Evolutionary conservation across 495 filamentous ascomycete genomes (phyloP).

Genomic region (Darksidea phi): DNA sequence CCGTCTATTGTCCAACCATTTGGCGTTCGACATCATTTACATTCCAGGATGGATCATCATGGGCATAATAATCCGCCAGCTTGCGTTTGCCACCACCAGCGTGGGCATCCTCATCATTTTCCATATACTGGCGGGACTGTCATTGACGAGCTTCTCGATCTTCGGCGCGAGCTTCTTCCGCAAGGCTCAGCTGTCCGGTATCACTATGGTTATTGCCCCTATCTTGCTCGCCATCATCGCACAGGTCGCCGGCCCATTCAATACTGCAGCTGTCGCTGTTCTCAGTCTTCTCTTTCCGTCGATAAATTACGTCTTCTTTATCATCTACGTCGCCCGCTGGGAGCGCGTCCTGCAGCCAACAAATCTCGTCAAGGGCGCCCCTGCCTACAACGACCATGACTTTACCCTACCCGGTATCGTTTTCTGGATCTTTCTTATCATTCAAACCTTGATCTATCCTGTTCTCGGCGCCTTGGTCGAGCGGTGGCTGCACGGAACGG

Average conservation of each 20-base stretch:
- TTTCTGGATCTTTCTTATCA: conserved; percentile 65
- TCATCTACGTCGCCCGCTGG: conserved; percentile 44
- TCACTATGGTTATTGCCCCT: conserved; percentile 44
- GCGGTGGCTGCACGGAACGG: conserved; percentile 69
- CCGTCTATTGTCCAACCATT: conserved; percentile 40
- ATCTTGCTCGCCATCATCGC: conserved; percentile 49
- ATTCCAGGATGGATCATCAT: conserved; percentile 49
- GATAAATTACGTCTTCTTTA: conserved; percentile 45
- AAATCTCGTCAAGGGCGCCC: conserved; percentile 39
- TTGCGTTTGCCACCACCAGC: conserved; percentile 45
- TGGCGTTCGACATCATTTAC: conserved; percentile 50
- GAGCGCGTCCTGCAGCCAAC: conserved; percentile 30
- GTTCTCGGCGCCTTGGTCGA: conserved; percentile 71
- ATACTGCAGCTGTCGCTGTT: conserved; percentile 36
- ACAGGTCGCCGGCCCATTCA: conserved; percentile 44
- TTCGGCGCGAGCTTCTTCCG: conserved; percentile 48
- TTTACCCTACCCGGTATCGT: conserved; percentile 65
- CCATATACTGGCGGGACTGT: conserved; percentile 44
- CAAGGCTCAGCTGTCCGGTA: conserved; percentile 51
- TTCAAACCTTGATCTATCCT: conserved; percentile 74
- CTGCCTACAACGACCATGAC: conserved; percentile 47
- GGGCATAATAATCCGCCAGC: conserved; percentile 41
- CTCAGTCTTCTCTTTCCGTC: conserved; percentile 43
- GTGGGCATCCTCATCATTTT: conserved; percentile 46
- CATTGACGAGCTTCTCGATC: conserved; percentile 48